Evolutionary conservation across 129 eudicot genomes (phyloP).

Genomic region (Lonicera japonica): DNA sequence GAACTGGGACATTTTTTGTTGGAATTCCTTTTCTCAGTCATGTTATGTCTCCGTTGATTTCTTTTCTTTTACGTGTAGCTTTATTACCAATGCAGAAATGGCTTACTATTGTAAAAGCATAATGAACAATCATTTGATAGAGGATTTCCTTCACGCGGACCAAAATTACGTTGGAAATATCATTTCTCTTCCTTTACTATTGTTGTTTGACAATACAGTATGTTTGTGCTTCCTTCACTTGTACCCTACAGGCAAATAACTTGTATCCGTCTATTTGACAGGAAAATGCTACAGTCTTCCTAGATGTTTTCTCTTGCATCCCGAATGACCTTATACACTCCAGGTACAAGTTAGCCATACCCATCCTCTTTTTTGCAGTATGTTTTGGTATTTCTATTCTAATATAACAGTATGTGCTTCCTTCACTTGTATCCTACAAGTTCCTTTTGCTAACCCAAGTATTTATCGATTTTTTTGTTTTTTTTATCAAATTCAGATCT

Average conservation of each 20-base stretch:
- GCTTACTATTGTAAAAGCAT: too few species aligned
- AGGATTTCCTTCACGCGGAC: too few species aligned
- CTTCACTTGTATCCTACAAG: too few species aligned
- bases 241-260: background rate
- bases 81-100: too few species aligned
- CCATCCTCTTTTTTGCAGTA: background rate
- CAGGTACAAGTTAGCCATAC: slow-evolving; percentile 42
- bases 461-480: background rate
- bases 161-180: too few species aligned
- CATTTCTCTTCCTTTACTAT: background rate
- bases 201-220: background rate
- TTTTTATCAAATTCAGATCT: slow-evolving; percentile 35
- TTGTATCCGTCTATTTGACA: slow-evolving; percentile 20
- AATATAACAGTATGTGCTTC: too few species aligned
- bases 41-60: too few species aligned
- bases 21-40: too few species aligned
- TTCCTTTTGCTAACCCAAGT: background rate
- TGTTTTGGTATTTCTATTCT: too few species aligned
- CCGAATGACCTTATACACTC: slow-evolving; percentile 87
- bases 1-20: too few species aligned
- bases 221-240: background rate
- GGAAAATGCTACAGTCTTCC: slow-evolving; percentile 67
- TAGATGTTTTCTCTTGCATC: slow-evolving; percentile 75
- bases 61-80: too few species aligned
- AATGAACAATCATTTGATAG: too few species aligned